Percentiles rank a stretch among this genome's conserved stretches.
Evolutionary conservation across 2,329 filamentous ascomycete species (phyloP).

Genomic region (Monosporascus sp.): DNA sequence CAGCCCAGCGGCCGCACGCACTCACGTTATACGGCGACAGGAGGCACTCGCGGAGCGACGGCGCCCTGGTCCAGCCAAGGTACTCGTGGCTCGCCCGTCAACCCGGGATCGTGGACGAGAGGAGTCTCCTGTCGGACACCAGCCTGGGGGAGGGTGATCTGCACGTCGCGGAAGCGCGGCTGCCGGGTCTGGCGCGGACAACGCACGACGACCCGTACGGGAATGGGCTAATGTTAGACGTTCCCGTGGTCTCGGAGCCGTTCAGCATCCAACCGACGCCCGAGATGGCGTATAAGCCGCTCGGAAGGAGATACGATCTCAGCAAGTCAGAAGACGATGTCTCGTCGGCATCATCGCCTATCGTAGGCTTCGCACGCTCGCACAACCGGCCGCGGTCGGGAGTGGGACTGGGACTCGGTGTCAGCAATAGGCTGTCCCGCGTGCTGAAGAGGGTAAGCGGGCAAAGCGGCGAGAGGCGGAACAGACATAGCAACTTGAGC

Average conservation of each 20-base stretch:
- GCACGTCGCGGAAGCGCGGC: constrained; percentile 14
- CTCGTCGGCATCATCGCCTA: constrained; percentile 3
- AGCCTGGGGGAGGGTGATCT: constrained; percentile 19
- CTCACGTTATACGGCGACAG: constrained; percentile 14
- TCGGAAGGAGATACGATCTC: constrained; percentile 15
- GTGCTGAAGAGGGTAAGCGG: constrained; percentile 20
- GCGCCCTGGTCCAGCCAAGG: constrained; percentile 9
- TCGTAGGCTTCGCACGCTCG: constrained; percentile 8
- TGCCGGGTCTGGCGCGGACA: constrained; percentile 7
- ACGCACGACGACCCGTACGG: constrained; percentile 6
- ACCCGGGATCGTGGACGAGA: constrained; percentile 11
- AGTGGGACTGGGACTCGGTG: constrained; percentile 5
- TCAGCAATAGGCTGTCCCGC: constrained; percentile 21
- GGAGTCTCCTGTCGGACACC: constrained; percentile 24
- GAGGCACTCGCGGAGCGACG: constrained; percentile 6
- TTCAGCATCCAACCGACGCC: constrained; percentile 28
- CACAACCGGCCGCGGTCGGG: constrained; percentile 8
- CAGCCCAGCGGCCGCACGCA: constrained; percentile 14
- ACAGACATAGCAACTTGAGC: constrained; percentile 21
- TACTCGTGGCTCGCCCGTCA: constrained; percentile 14
- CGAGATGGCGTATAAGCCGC: constrained; percentile 21
- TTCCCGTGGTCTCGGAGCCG: constrained; percentile 18
- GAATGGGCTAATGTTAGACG: constrained; percentile 9
- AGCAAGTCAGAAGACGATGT: constrained; percentile 12
- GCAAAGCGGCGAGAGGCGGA: constrained; percentile 9